Percentiles rank a stretch among this genome's conserved stretches.
These are phyloP conservation scores for Saprolegnia diclina DNA, from an alignment of 352 stramenopile species.

Conservation along the genomic window DNA sequence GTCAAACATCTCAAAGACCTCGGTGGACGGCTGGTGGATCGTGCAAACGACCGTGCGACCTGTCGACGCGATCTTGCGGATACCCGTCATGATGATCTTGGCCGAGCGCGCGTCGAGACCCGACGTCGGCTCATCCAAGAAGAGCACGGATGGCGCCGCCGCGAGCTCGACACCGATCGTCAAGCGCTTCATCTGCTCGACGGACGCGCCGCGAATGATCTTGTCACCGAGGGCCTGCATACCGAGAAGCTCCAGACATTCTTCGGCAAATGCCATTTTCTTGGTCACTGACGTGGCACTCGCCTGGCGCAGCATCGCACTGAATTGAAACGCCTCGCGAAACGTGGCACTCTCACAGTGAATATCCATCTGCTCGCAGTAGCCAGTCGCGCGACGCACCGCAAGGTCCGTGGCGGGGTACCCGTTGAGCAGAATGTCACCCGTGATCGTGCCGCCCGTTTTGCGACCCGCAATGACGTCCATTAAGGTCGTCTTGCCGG, in stretches of 20 bases:
- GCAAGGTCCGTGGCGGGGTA: slow-evolving; percentile 41
- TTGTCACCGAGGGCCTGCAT: slow-evolving; percentile 44
- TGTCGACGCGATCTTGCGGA: slow-evolving; percentile 77
- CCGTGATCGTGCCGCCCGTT: slow-evolving; percentile 65
- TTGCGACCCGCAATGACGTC: slow-evolving; percentile 92
- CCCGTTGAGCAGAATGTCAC: slow-evolving; percentile 59
- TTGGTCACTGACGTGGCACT: slow-evolving; percentile 31
- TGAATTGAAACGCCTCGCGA: slow-evolving; percentile 88
- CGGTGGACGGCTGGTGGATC: slow-evolving; percentile 89
- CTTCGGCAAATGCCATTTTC: slow-evolving; percentile 44
- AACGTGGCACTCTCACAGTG: slow-evolving; percentile 85
- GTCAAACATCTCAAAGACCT: slow-evolving; percentile 88
- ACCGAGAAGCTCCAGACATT: slow-evolving; percentile 52
- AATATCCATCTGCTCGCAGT: slow-evolving; percentile 86
- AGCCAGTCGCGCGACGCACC: slow-evolving; percentile 44
- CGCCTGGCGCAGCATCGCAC: slow-evolving; percentile 65
- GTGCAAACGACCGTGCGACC: slow-evolving; percentile 84
- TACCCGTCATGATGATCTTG: slow-evolving; percentile 79
- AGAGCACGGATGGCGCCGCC: slow-evolving; percentile 74
- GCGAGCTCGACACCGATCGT: slow-evolving; percentile 89
- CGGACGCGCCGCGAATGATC: slow-evolving; percentile 50
- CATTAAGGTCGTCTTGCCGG: slow-evolving; percentile 92
- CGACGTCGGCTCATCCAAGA: slow-evolving; percentile 85
- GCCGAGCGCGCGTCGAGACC: slow-evolving; percentile 84
- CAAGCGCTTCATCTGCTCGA: slow-evolving; percentile 54